phyloP scores from a whole-genome alignment of 495 filamentous ascomycete species.

The Aspergillus baeticus region DNA sequence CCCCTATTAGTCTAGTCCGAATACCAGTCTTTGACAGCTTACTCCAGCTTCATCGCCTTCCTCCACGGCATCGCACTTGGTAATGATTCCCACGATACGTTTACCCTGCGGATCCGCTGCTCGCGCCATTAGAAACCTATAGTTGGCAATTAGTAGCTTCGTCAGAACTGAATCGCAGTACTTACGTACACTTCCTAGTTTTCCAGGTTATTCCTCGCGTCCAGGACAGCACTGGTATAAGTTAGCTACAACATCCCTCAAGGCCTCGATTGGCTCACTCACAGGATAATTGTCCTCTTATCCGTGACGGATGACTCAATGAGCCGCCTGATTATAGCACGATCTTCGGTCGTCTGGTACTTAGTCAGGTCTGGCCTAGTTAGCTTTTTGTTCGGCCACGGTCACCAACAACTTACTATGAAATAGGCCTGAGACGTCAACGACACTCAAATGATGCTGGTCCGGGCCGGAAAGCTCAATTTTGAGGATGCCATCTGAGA shows the following conservation, averaged over 20 bases:
- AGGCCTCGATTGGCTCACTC: background rate
- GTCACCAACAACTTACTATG: background rate
- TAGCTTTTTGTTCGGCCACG: background rate
- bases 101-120: conserved; percentile 42
- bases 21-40: background rate
- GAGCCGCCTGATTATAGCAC: conserved; percentile 35
- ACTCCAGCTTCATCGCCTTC: conserved; percentile 34
- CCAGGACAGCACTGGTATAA: conserved; percentile 22
- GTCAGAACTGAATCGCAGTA: background rate
- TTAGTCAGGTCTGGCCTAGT: conserved; percentile 22
- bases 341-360: conserved; percentile 34
- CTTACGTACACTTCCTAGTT: conserved; percentile 24
- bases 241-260: background rate
- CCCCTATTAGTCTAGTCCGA: background rate
- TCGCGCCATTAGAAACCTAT: conserved; percentile 37
- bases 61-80: conserved; percentile 33
- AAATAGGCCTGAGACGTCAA: conserved; percentile 56
- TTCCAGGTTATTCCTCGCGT: conserved; percentile 24
- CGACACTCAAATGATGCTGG: conserved; percentile 47
- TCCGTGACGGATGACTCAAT: conserved; percentile 45
- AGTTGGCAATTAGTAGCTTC: background rate
- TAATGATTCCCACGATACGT: conserved; percentile 51
- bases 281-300: conserved; percentile 43
- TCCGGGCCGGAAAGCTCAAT: conserved; percentile 50
- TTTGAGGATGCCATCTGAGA: conserved; percentile 49